These are phyloP conservation scores for Trichophyton equinum DNA, from an alignment of 2,329 filamentous ascomycete species.

Conservation along the genomic window DNA sequence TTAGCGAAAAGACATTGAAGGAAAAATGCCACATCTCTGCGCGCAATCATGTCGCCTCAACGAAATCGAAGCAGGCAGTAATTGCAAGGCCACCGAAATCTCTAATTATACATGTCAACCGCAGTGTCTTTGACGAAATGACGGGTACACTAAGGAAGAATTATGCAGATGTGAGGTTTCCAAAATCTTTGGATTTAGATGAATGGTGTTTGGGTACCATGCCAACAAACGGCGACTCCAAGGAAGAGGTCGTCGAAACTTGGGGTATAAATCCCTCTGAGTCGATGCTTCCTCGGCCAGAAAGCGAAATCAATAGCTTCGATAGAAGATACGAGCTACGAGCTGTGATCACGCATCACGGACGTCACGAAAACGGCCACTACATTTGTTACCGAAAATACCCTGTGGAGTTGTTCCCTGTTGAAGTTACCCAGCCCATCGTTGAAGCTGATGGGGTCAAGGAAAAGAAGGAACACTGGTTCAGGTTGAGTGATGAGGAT, in stretches of 20 bases:
- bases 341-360: slow-evolving; percentile 78
- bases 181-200: slow-evolving; percentile 58
- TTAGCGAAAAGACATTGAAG: slow-evolving; percentile 54
- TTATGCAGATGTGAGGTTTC: slow-evolving; percentile 64
- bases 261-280: slow-evolving; percentile 57
- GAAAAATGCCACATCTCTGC: slow-evolving; percentile 54
- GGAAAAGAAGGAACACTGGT: slow-evolving; percentile 54
- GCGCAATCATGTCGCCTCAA: slow-evolving; percentile 58
- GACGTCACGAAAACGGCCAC: slow-evolving; percentile 87
- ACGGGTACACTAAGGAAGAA: slow-evolving; percentile 78
- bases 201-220: slow-evolving; percentile 69
- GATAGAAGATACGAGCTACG: slow-evolving; percentile 56
- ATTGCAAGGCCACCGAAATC: slow-evolving; percentile 71
- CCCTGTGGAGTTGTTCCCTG: slow-evolving; percentile 30
- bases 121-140: slow-evolving; percentile 76
- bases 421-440: slow-evolving; percentile 21
- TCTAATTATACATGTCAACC: slow-evolving; percentile 76
- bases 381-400: slow-evolving; percentile 84
- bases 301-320: slow-evolving; percentile 39
- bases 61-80: slow-evolving; percentile 81
- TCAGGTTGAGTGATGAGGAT: slow-evolving; percentile 79
- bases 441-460: slow-evolving; percentile 24
- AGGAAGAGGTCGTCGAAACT: slow-evolving; percentile 40
- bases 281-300: slow-evolving; percentile 60
- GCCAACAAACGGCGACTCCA: slow-evolving; percentile 10